Conservation (phyloP, 1,139 yeast genomes). For the Yamadazyma sp. region DNA sequence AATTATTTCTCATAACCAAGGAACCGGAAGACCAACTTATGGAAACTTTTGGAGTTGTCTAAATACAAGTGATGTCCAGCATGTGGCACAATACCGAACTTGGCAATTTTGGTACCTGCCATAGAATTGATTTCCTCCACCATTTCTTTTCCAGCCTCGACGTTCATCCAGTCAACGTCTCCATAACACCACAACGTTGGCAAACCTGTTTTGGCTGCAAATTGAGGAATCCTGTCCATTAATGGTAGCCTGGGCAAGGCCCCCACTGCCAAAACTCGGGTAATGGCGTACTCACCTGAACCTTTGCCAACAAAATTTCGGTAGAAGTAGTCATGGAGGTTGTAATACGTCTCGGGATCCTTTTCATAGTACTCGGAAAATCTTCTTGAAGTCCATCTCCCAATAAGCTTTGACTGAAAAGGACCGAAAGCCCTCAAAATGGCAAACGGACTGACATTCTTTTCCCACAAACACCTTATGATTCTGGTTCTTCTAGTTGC, state of each 20-base stretch:
- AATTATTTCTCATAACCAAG: conserved; percentile 15
- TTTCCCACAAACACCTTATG: conserved; percentile 35
- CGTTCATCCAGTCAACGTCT: conserved; percentile 51
- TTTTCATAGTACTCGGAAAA: conserved; percentile 33
- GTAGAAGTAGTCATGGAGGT: conserved; percentile 43
- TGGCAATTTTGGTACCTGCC: conserved; percentile 23
- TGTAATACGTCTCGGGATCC: conserved; percentile 32
- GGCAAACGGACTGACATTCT: conserved; percentile 39
- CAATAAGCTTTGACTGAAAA: conserved; percentile 34
- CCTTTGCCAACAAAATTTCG: conserved; percentile 42
- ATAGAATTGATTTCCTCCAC: conserved; percentile 38
- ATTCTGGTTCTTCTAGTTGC: conserved; percentile 23
- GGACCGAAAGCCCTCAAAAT: conserved; percentile 39
- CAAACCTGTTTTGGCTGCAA: conserved; percentile 34
- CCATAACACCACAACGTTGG: conserved; percentile 50
- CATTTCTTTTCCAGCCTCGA: conserved; percentile 43
- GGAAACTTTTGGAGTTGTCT: conserved; percentile 56
- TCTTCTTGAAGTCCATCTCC: conserved; percentile 44
- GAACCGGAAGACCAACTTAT: conserved; percentile 42
- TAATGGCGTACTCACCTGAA: conserved; percentile 48
- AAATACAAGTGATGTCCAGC: conserved; percentile 82
- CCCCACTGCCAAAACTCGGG: conserved; percentile 39
- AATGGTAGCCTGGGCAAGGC: conserved; percentile 46
- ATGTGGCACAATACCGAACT: conserved; percentile 45
- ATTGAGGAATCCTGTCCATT: conserved; percentile 42